Percentiles rank a stretch among this genome's conserved stretches.
Conservation (phyloP, 768 basidiomycete species). For the Basidioascus undulatus region DNA sequence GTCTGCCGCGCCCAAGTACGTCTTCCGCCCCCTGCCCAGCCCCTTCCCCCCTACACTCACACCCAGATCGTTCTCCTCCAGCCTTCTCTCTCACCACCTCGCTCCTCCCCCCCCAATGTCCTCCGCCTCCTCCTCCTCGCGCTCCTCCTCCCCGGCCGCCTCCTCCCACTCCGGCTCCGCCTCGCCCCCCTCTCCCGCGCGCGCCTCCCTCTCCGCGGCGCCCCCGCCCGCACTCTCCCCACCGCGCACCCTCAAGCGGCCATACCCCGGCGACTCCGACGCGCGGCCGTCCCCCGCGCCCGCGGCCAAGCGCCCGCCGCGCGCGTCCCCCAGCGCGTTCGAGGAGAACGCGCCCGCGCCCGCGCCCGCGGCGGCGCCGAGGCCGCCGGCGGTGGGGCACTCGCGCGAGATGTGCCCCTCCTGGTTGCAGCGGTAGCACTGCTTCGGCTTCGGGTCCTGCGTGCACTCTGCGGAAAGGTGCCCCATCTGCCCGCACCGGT, state of each 20-base stretch:
- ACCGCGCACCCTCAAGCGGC: conserved; percentile 1
- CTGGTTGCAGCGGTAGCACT: conserved; percentile 4
- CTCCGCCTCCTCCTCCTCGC: conserved; percentile 20
- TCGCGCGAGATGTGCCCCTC: conserved; percentile 3
- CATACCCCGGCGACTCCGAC: conserved; percentile 1
- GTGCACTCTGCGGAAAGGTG: background rate
- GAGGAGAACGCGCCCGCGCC: no score
- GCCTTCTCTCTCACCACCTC: conserved; percentile 32
- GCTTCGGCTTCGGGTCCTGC: background rate
- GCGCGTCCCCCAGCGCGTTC: no score
- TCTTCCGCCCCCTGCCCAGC: no score
- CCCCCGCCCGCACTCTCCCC: conserved; percentile 9
- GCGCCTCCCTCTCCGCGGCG: background rate
- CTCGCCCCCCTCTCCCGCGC: background rate
- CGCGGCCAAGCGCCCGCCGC: no score
- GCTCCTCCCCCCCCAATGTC: conserved; percentile 37
- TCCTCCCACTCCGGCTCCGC: conserved; percentile 12
- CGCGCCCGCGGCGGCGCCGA: no score
- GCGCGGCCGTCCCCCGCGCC: no score
- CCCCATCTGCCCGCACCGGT: background rate
- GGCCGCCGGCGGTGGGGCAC: conserved; percentile 3
- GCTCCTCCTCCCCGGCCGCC: conserved; percentile 12
- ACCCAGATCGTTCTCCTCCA: conserved; percentile 39
- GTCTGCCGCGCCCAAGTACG: no score
- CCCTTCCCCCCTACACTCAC: conserved; percentile 58